These are phyloP conservation scores for Rosellinia necatrix DNA, from an alignment of 2,329 filamentous ascomycete species.

Conservation along the genomic window DNA sequence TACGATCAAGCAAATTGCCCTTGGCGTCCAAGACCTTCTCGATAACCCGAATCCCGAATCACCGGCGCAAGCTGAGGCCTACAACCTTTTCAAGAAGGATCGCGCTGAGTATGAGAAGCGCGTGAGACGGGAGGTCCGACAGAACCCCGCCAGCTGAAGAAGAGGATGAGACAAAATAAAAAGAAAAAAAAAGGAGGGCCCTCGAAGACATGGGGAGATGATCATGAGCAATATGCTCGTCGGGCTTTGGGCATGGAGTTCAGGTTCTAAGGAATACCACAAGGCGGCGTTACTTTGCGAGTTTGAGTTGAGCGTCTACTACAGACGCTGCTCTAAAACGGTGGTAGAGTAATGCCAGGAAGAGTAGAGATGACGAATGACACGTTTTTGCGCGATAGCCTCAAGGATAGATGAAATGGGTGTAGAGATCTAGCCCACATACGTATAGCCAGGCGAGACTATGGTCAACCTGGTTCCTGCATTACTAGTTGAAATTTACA, in stretches of 20 bases:
- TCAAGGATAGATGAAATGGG: slow-evolving; percentile 5
- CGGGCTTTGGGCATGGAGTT: slow-evolving; percentile 29
- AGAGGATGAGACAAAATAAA: no score
- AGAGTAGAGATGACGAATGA: not conserved
- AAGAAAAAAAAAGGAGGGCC: no score
- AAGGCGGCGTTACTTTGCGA: slow-evolving; percentile 29
- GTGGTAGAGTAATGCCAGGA: slow-evolving; percentile 16
- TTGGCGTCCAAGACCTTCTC: slow-evolving; percentile 93
- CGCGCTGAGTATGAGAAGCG: slow-evolving; percentile 84
- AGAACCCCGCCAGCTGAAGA: slow-evolving; percentile 69
- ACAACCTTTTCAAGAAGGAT: slow-evolving; percentile 95
- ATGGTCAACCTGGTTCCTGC: no score
- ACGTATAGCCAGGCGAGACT: not conserved
- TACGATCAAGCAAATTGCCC: slow-evolving; percentile 95
- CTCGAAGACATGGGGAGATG: not conserved
- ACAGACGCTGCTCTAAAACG: slow-evolving; percentile 1
- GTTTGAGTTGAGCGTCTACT: slow-evolving; percentile 7
- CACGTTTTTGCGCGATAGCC: not conserved
- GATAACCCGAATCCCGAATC: slow-evolving; percentile 97
- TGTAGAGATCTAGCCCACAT: not conserved
- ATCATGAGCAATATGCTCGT: slow-evolving; percentile 7
- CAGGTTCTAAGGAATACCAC: slow-evolving; percentile 29
- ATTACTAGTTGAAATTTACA: not conserved
- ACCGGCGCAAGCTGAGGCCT: slow-evolving; percentile 94
- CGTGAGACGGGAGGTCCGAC: slow-evolving; percentile 82